These are phyloP conservation scores for Bocquillonia castaneifolia DNA, from an alignment of 441 rosid genomes.

Conservation along the genomic window DNA sequence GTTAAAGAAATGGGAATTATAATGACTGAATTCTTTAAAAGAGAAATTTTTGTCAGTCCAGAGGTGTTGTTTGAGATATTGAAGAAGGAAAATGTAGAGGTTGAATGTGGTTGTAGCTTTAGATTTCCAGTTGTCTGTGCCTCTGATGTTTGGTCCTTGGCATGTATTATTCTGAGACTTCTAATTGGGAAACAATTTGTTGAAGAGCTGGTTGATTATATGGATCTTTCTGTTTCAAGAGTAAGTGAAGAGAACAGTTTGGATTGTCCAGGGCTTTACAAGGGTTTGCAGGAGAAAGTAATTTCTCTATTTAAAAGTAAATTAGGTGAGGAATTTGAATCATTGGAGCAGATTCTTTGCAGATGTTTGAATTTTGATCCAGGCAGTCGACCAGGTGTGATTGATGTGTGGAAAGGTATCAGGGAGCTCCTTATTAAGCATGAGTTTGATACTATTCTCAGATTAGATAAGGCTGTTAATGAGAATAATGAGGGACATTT, in stretches of 20 bases:
- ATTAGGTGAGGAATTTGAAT: slow-evolving; percentile 33
- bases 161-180: slow-evolving; percentile 52
- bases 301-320: slow-evolving; percentile 32
- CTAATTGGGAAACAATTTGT: slow-evolving; percentile 46
- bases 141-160: slow-evolving; percentile 75
- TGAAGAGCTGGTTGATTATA: slow-evolving; percentile 35
- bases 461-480: slow-evolving; percentile 22
- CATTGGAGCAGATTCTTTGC: slow-evolving; percentile 39
- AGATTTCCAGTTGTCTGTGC: slow-evolving; percentile 29
- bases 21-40: slow-evolving; percentile 31
- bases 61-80: slow-evolving; percentile 54
- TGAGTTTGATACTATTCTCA: slow-evolving; percentile 30
- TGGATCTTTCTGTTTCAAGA: slow-evolving; percentile 26
- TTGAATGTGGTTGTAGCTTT: slow-evolving; percentile 26
- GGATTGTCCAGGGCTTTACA: slow-evolving; percentile 31
- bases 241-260: slow-evolving; percentile 28
- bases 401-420: slow-evolving; percentile 57
- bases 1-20: slow-evolving; percentile 30
- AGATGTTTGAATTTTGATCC: slow-evolving; percentile 58
- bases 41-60: slow-evolving; percentile 50
- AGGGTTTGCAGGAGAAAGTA: slow-evolving; percentile 40
- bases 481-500: slow-evolving; percentile 33
- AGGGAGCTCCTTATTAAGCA: slow-evolving; percentile 46
- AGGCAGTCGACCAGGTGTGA: slow-evolving; percentile 42
- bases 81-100: slow-evolving; percentile 30